These are phyloP conservation scores for Pleurotus ostreatus DNA, from an alignment of 768 basidiomycete genomes.

Conservation along the genomic window DNA sequence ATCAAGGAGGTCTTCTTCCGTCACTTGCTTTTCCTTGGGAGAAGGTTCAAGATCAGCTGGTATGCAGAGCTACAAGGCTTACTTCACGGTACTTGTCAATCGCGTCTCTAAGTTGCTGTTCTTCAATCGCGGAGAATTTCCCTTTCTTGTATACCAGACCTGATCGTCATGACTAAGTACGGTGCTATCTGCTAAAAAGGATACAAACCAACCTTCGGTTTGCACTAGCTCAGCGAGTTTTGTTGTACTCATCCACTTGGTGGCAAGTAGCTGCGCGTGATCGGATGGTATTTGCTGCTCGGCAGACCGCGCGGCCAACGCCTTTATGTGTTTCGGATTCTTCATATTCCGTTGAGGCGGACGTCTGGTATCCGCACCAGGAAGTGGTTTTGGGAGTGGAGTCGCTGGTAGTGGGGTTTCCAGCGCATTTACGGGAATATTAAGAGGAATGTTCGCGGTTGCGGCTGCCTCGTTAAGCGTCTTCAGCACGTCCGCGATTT, in stretches of 20 bases:
- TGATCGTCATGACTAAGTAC: slow-evolving; percentile 21
- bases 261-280: slow-evolving; percentile 68
- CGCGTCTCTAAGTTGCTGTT: slow-evolving; percentile 57
- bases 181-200: not conserved
- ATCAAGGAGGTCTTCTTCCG: slow-evolving; percentile 50
- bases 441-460: slow-evolving; percentile 34
- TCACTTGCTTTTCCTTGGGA: slow-evolving; percentile 45
- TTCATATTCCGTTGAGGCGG: slow-evolving; percentile 10
- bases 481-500: slow-evolving; percentile 64
- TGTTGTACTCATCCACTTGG: slow-evolving; percentile 70
- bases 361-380: slow-evolving; percentile 32
- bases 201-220: slow-evolving; percentile 49
- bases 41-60: slow-evolving; percentile 5
- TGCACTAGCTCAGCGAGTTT: slow-evolving; percentile 68
- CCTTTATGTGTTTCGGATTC: slow-evolving; percentile 4
- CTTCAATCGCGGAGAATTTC: slow-evolving; percentile 80
- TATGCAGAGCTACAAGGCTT: slow-evolving; percentile 19
- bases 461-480: slow-evolving; percentile 57
- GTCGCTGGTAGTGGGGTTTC: slow-evolving; percentile 24
- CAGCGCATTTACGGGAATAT: slow-evolving; percentile 18
- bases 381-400: slow-evolving; percentile 36
- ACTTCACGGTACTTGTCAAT: slow-evolving; percentile 62
- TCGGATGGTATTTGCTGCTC: slow-evolving; percentile 43
- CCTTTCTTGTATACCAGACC: slow-evolving; percentile 87
- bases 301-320: slow-evolving; percentile 7